phyloP scores from a whole-genome alignment of 768 basidiomycete genomes.

The Lentinula detonsa region DNA sequence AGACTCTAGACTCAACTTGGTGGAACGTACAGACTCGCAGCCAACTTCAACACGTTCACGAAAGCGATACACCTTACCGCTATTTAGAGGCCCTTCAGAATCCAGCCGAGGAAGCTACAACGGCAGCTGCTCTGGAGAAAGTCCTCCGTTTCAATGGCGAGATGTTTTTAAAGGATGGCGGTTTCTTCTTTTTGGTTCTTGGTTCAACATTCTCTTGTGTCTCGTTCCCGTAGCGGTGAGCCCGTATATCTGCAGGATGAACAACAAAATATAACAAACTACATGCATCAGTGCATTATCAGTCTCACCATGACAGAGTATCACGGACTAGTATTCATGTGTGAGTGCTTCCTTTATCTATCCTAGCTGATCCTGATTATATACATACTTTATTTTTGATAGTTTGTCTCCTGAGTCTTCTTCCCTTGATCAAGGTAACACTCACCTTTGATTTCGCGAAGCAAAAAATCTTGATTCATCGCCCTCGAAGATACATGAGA shows the following conservation, averaged over 20 bases:
- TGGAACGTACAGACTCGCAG: neutral
- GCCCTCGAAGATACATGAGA: slow-evolving; percentile 66
- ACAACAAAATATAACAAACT: neutral
- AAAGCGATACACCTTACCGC: slow-evolving; percentile 5
- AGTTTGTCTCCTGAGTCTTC: slow-evolving; percentile 67
- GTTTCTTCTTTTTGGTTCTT: slow-evolving; percentile 48
- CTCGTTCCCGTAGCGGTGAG: slow-evolving; percentile 66
- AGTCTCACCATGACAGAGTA: slow-evolving; percentile 40
- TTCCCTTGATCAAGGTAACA: slow-evolving; percentile 71
- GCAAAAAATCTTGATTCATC: slow-evolving; percentile 15
- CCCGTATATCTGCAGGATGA: slow-evolving; percentile 7
- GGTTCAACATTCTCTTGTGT: slow-evolving; percentile 64
- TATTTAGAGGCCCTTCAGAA: slow-evolving; percentile 2
- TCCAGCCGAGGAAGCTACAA: neutral
- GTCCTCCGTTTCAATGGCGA: neutral
- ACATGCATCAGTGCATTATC: slow-evolving; percentile 44
- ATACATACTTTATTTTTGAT: neutral
- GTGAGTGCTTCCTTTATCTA: slow-evolving; percentile 30
- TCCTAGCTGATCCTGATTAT: neutral
- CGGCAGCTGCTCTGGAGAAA: neutral
- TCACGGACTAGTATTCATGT: slow-evolving; percentile 53
- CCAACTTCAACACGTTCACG: neutral
- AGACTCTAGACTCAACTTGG: neutral
- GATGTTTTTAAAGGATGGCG: slow-evolving; percentile 37
- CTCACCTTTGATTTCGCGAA: neutral